Percentiles rank a stretch among this genome's conserved stretches.
Conservation (phyloP, 2,329 filamentous ascomycete species). For the Colletotrichum lini region DNA sequence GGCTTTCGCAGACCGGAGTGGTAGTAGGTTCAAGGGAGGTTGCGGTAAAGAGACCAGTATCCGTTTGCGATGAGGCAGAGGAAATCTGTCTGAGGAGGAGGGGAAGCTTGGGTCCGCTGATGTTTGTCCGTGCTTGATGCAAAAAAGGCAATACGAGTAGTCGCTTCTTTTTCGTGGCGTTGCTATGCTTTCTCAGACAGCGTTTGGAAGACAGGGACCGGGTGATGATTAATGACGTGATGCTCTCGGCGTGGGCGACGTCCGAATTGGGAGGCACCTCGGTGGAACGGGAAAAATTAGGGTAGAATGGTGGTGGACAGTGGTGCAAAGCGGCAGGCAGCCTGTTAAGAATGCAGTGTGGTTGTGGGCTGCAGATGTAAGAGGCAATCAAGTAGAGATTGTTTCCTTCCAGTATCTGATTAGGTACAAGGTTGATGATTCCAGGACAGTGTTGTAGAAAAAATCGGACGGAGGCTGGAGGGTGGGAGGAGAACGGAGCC, state of each 20-base stretch:
- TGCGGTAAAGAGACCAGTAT: not conserved
- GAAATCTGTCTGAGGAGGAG: not conserved
- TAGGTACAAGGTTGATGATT: slow-evolving; percentile 16
- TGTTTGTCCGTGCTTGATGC: not conserved
- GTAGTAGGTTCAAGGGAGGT: not conserved
- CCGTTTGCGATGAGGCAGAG: not conserved
- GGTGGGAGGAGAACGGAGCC: not conserved
- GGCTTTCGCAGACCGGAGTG: not conserved
- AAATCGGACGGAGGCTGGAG: slow-evolving; percentile 7
- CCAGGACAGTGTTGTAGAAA: not conserved
- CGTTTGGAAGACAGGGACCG: not conserved
- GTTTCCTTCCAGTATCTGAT: not conserved
- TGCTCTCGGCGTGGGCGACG: not conserved
- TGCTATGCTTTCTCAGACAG: slow-evolving; percentile 3
- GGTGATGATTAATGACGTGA: slow-evolving; percentile 24
- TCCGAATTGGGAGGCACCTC: not conserved
- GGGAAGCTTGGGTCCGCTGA: not conserved
- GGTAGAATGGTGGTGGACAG: not conserved
- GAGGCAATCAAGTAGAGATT: not conserved
- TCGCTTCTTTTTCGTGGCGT: not conserved
- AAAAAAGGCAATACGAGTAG: not conserved
- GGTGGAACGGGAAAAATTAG: not conserved
- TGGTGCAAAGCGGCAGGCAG: not conserved
- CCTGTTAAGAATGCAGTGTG: not conserved
- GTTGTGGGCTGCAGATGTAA: not conserved